Evolutionary conservation across 306 rosid genomes (phyloP).

Genomic region (Lathyrus oleraceus): DNA sequence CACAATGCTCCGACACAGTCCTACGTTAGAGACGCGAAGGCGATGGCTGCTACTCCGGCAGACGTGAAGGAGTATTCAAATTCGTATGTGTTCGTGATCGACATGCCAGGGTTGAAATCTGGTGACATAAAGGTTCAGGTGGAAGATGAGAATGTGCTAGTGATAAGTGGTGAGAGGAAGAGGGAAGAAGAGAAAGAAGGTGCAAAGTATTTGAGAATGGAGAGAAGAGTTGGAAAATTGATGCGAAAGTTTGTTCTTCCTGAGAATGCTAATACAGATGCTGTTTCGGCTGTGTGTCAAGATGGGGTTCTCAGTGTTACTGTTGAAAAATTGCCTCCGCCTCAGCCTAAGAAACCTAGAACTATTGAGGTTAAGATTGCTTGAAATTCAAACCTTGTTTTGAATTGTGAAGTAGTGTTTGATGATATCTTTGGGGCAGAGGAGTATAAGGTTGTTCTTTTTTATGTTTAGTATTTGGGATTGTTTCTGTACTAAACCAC

Average conservation of each 20-base stretch:
- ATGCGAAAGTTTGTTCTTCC: conserved; percentile 86
- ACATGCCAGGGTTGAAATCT: conserved; percentile 86
- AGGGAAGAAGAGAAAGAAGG: conserved; percentile 87
- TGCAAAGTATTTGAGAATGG: conserved; percentile 75
- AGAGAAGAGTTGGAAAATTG: conserved; percentile 77
- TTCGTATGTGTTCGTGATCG: conserved; percentile 67
- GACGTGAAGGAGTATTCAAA: conserved; percentile 71
- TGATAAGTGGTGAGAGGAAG: conserved; percentile 82
- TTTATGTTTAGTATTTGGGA: neutral
- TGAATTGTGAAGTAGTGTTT: neutral
- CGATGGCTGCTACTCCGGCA: conserved; percentile 84
- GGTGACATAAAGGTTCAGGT: conserved; percentile 91
- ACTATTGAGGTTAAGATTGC: conserved; percentile 73
- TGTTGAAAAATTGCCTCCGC: conserved; percentile 79
- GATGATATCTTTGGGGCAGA: neutral
- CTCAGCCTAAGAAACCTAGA: conserved; percentile 89
- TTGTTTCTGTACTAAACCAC: neutral
- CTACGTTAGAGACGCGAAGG: conserved; percentile 79
- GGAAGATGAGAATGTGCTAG: conserved; percentile 78
- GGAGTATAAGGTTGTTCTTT: neutral
- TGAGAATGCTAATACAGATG: conserved; percentile 69
- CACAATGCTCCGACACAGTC: conserved; percentile 56
- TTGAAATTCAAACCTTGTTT: conserved; percentile 34
- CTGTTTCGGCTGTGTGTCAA: conserved; percentile 68
- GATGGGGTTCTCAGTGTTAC: conserved; percentile 85